Conservation (phyloP, 1,139 yeast genomes). For the Nematodospora anomalae region DNA sequence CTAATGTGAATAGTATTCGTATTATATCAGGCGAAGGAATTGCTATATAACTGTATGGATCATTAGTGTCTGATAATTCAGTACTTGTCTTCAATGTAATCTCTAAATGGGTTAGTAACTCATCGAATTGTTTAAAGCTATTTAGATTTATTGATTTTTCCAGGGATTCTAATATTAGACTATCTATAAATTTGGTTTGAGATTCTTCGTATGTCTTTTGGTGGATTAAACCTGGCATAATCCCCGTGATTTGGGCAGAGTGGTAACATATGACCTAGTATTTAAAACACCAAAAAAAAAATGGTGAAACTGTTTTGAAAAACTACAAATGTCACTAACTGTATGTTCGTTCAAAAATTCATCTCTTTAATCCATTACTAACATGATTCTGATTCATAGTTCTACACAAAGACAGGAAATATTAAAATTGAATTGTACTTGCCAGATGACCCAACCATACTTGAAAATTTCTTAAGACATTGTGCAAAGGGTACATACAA, state of each 20-base stretch:
- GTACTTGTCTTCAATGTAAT: conserved; percentile 16
- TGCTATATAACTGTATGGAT: conserved; percentile 4
- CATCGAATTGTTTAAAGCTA: conserved; percentile 31
- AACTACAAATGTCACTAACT: conserved; percentile 18
- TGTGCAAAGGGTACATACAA: conserved; percentile 49
- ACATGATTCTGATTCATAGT: conserved; percentile 13
- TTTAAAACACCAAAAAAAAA: neutral
- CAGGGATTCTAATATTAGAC: conserved; percentile 25
- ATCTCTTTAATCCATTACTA: conserved; percentile 5
- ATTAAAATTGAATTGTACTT: conserved; percentile 20
- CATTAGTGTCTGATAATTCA: conserved; percentile 4
- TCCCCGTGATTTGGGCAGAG: no score
- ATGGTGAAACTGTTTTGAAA: neutral
- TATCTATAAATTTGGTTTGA: conserved; percentile 25
- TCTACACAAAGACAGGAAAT: conserved; percentile 22
- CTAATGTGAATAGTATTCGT: conserved; percentile 33
- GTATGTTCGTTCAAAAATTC: conserved; percentile 17
- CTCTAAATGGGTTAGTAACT: conserved; percentile 29
- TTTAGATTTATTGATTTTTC: conserved; percentile 16
- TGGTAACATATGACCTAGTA: neutral
- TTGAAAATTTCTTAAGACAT: conserved; percentile 36
- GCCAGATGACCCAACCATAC: conserved; percentile 15
- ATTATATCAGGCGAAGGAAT: conserved; percentile 28
- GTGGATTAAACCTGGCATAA: conserved; percentile 1
- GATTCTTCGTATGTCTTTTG: conserved; percentile 7